Base-by-base conservation (phyloP, 257 asterid genomes). In the Ligustrum vulgare region DNA sequence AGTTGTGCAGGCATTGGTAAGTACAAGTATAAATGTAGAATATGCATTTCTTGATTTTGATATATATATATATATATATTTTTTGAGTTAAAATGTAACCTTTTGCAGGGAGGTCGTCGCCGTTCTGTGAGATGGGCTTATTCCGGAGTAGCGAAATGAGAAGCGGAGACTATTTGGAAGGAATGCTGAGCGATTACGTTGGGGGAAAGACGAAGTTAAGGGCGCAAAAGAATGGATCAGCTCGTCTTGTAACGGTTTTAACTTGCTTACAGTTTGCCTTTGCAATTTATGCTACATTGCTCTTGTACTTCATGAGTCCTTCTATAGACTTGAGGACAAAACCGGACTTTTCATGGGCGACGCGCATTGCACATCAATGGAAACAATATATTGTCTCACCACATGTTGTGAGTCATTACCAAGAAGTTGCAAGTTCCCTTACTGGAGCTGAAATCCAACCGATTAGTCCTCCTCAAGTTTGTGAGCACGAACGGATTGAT, bases 201-300 rank as follows among this genome's bases (percentile, higher is more conserved):
- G 96, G 96, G 43, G 93, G 89, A 11, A 79, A 86, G 71, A 69
- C 79, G 2, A 86, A 84, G 67, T 4, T 72, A 75, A 86, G 81
- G 64, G 22, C 82, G 62, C 83, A 77, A 37, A 90, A 85, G 77
- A 72, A 81, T 33, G 71, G 86, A 0, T 77, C 98, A 0, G 25
- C 89, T 1, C 80, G 81, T 13, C 83, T 93, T 18, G 97, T 94
- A 15, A 86, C 91, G 0, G 43, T 89, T 16, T 73, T 95, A 15
- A 95, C 98, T 3, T 91, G 94, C 37, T 74, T 95, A 25, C 99
- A 95, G 20, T 89, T 95, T 67, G 85, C 86, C 2, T 95, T 95
- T 37, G 99, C 99, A n/a, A 79, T 91, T 31, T 95, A 95, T 74
- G 99, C 96, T 2, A 93, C 99, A 0, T 89, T 90, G 75, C 83